Percentiles rank a stretch among this genome's conserved stretches.
Conservation (phyloP, 139 green algal species). For the Bryopsis sp. region DNA sequence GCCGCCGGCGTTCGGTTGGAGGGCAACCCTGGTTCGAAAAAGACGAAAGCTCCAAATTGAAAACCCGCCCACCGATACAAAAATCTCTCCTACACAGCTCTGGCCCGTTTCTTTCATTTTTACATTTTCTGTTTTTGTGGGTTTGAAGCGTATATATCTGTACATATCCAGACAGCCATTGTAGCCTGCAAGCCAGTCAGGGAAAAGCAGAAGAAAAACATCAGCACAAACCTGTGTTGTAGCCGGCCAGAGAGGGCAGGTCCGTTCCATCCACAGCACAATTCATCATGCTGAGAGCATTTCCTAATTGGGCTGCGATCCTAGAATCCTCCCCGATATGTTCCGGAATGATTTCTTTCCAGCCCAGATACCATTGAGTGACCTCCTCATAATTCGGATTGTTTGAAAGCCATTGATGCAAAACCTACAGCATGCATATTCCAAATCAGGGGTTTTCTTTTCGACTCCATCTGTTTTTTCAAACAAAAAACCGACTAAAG, state of each 20-base stretch:
- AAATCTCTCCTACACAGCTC: too few relatives aligned
- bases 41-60: too few relatives aligned
- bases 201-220: not conserved
- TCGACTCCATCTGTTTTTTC: not conserved
- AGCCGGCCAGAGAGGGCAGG: conserved; percentile 17
- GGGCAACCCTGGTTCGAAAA: too few relatives aligned
- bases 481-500: not conserved
- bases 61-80: too few relatives aligned
- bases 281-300: conserved; percentile 87
- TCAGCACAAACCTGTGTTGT: not conserved
- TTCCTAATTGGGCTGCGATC: conserved; percentile 62
- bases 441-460: not conserved
- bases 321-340: conserved; percentile 62
- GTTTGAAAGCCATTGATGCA: conserved; percentile 74
- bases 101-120: too few relatives aligned
- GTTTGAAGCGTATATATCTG: too few relatives aligned
- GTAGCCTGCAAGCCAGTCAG: too few relatives aligned
- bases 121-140: too few relatives aligned
- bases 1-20: too few relatives aligned
- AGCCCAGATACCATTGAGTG: conserved; percentile 83
- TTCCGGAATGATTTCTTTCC: conserved; percentile 64
- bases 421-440: conserved; percentile 26
- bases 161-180: too few relatives aligned
- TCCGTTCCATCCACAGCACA: conserved; percentile 42
- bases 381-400: conserved; percentile 84